phyloP scores from a whole-genome alignment of 148 eudicot genomes.

The Vaccinium myrtillus region DNA sequence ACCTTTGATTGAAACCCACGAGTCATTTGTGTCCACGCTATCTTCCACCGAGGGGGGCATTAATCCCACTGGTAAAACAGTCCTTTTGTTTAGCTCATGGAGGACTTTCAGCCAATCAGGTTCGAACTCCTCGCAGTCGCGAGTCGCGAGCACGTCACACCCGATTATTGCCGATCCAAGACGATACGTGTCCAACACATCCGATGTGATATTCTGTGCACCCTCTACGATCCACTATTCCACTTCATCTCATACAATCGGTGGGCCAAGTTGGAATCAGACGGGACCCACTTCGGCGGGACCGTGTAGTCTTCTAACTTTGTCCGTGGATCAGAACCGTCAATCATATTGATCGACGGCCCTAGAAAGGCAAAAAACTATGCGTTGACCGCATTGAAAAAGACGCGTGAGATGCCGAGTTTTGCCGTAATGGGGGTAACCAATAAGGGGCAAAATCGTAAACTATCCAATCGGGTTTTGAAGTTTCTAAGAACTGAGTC shows the following conservation, averaged over 20 bases:
- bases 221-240: neutral
- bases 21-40: neutral
- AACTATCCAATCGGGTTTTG: constrained; percentile 33
- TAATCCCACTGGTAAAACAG: constrained; percentile 15
- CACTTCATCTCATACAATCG: neutral
- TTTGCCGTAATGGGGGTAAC: constrained; percentile 18
- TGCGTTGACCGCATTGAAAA: constrained; percentile 13
- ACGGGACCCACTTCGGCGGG: constrained; percentile 16
- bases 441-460: constrained; percentile 28
- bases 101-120: constrained; percentile 13
- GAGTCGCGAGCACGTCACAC: neutral
- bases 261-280: constrained; percentile 9
- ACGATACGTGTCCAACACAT: neutral
- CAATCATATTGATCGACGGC: neutral
- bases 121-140: constrained; percentile 15
- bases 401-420: constrained; percentile 16
- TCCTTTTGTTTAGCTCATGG: constrained; percentile 6
- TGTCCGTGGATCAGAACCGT: neutral
- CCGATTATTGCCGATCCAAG: neutral
- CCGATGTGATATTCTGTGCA: neutral
- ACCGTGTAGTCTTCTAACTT: constrained; percentile 6
- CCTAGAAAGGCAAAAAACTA: constrained; percentile 16
- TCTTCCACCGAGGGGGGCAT: constrained; percentile 8
- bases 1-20: neutral
- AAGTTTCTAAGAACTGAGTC: constrained; percentile 9